Percentiles rank a stretch among this genome's conserved stretches.
phyloP scores from a whole-genome alignment of 306 rosid genomes.

The Quercus ilex region DNA sequence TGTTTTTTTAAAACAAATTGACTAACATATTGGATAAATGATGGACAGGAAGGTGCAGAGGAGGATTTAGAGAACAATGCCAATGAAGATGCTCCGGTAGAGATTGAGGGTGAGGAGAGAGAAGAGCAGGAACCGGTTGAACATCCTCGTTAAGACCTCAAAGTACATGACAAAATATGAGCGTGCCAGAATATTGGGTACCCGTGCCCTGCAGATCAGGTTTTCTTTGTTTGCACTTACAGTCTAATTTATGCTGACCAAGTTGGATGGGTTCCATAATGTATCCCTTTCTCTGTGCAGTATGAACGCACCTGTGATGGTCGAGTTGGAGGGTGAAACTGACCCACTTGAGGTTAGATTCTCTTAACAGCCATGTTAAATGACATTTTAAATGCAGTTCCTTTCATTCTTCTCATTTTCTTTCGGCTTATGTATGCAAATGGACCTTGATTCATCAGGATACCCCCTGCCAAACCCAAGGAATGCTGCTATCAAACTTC shows the following conservation, averaged over 20 bases:
- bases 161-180: conserved; percentile 93
- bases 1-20: neutral
- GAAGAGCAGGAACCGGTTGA: conserved; percentile 44
- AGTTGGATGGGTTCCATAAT: neutral
- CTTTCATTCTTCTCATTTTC: neutral
- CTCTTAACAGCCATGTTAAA: neutral
- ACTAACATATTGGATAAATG: neutral
- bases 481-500: conserved; percentile 6
- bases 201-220: conserved; percentile 98
- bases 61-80: conserved; percentile 68
- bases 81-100: conserved; percentile 57
- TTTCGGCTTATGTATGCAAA: too few relatives aligned
- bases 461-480: neutral
- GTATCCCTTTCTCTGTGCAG: conserved; percentile 37
- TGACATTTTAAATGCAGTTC: neutral
- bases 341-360: conserved; percentile 85
- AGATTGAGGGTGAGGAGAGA: conserved; percentile 59
- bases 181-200: conserved; percentile 89
- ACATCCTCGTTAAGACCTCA: conserved; percentile 67
- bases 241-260: neutral
- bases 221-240: conserved; percentile 7
- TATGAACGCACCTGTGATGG: conserved; percentile 99
- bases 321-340: conserved; percentile 92
- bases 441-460: neutral
- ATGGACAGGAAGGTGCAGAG: conserved; percentile 80